These are phyloP conservation scores for Globisporangium heterothallicum DNA, from an alignment of 352 stramenopile species.

Conservation along the genomic window DNA sequence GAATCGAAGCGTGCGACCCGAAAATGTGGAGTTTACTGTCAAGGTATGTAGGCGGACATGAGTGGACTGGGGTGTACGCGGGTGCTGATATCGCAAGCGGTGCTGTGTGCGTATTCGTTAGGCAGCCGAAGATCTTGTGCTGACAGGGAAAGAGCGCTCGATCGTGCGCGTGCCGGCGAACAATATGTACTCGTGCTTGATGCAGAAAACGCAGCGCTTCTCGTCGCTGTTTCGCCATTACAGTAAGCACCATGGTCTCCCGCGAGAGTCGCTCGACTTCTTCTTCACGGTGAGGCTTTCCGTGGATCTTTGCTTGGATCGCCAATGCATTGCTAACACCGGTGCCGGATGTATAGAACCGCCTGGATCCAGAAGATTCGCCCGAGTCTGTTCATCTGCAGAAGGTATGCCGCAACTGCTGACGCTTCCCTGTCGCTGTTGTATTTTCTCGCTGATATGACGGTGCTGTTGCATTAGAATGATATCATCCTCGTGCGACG, in stretches of 20 bases:
- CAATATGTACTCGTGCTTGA: conserved; percentile 93
- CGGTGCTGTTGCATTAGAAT: conserved; percentile 42
- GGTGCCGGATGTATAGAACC: conserved; percentile 32
- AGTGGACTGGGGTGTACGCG: neutral
- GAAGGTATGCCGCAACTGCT: conserved; percentile 33
- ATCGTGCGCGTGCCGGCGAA: conserved; percentile 81
- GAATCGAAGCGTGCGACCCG: conserved; percentile 78
- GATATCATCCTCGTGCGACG: conserved; percentile 81
- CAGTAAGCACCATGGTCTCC: conserved; percentile 97
- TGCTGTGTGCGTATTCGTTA: conserved; percentile 10
- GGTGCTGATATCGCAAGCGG: no score
- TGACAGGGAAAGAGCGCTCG: conserved; percentile 73
- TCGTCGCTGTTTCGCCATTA: conserved; percentile 98
- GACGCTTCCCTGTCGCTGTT: neutral
- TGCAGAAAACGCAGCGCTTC: conserved; percentile 98
- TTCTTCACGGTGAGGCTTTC: conserved; percentile 87
- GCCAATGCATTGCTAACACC: neutral
- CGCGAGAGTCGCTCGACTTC: conserved; percentile 96
- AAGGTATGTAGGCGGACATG: conserved; percentile 44
- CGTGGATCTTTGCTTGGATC: neutral
- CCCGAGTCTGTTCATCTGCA: conserved; percentile 82
- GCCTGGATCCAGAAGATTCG: conserved; percentile 74
- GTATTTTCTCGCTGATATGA: conserved; percentile 4
- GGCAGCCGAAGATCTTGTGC: conserved; percentile 71
- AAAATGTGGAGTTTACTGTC: conserved; percentile 96